Evolutionary conservation across 2,329 filamentous ascomycete genomes (phyloP), one percentile per base, ranked within the genome.

Genomic region (Sporothrix curviconia): DNA sequence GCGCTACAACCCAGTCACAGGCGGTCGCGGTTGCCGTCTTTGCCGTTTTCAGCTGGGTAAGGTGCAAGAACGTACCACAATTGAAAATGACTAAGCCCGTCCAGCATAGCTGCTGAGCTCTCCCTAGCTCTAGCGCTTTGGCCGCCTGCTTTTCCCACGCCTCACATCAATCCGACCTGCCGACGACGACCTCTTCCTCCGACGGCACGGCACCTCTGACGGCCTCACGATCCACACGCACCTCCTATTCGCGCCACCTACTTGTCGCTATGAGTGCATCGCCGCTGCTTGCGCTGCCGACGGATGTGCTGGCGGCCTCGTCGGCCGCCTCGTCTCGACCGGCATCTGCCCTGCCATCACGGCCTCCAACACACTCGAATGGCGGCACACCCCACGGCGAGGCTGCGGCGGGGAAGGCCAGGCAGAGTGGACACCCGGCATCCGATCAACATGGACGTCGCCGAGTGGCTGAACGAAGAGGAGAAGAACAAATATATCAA

Each of bases 401-500:
- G 2, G 42, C 30, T 3, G n/a, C 34, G 19, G 24, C 55, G 12
- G 7, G 49, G n/a, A 28, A 12, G 65, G 30, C 65, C 55, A 52
- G 15, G 25, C 30, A 39, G 12, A 12, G 37, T 7, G 30, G 7
- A 19, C 55, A 39, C 50, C n/a, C 7, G 66, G 8, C 54, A 40
- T 22, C 43, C 54, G n/a, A 44, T 73, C 12, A 75, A 72, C 15
- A 73, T 83, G 58, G 83, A 86, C 66, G 70, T 85, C n/a, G 79
- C 88, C n/a, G 89, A 92, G 72, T 86, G 90, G 69, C 79, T 92
- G 70, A 92, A 92, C 68, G 85, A 89, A 59, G 83, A 87, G 52
- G 87, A 90, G 67, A 90, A 91, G 71, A 81, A 82, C 64, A 95
- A 94, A 77, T 99, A 96, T 71, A 82, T 94, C 63, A 86, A 69